Evolutionary conservation across 2,329 filamentous ascomycete genomes (phyloP).

Genomic region (Nigrospora oryzae): DNA sequence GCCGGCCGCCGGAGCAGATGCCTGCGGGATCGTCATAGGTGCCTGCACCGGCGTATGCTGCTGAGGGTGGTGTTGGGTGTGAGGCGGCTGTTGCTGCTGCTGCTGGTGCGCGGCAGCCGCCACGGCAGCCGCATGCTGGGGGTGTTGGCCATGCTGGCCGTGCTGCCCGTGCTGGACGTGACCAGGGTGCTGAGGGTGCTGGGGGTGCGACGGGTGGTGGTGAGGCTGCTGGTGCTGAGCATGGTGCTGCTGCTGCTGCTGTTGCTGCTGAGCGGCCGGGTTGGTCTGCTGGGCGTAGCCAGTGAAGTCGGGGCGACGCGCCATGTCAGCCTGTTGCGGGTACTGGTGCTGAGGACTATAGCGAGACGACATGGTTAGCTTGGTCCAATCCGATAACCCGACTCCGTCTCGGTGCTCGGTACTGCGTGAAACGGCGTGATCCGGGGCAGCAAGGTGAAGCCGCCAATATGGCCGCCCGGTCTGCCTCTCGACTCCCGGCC

Average conservation of each 20-base stretch:
- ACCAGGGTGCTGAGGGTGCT: slow-evolving; percentile 22
- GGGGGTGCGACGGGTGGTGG: slow-evolving; percentile 11
- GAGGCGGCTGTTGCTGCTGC: slow-evolving; percentile 17
- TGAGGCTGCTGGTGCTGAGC: slow-evolving; percentile 21
- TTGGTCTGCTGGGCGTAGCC: slow-evolving; percentile 12
- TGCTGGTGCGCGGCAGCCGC: slow-evolving; percentile 4
- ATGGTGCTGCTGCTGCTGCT: slow-evolving; percentile 23
- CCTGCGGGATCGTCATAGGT: slow-evolving; percentile 25
- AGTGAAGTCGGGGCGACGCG: slow-evolving; percentile 33
- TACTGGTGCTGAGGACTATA: slow-evolving; percentile 38
- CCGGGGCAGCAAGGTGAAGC: slow-evolving; percentile 7
- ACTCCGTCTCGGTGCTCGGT: slow-evolving; percentile 5
- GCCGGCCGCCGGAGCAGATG: slow-evolving; percentile 9
- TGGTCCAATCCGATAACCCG: background rate
- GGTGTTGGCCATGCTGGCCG: slow-evolving; percentile 27
- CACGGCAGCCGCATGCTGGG: slow-evolving; percentile 11
- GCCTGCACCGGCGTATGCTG: slow-evolving; percentile 25
- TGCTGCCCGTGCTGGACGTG: slow-evolving; percentile 17
- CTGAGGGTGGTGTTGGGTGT: slow-evolving; percentile 19
- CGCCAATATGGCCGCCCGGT: slow-evolving; percentile 11
- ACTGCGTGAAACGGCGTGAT: slow-evolving; percentile 9
- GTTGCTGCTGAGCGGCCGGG: slow-evolving; percentile 1
- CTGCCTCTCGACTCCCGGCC: too few species aligned
- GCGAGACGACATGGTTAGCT: slow-evolving; percentile 26
- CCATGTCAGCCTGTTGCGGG: slow-evolving; percentile 37